phyloP scores from a whole-genome alignment of 441 rosid genomes.

The Eutrema salsugineum region DNA sequence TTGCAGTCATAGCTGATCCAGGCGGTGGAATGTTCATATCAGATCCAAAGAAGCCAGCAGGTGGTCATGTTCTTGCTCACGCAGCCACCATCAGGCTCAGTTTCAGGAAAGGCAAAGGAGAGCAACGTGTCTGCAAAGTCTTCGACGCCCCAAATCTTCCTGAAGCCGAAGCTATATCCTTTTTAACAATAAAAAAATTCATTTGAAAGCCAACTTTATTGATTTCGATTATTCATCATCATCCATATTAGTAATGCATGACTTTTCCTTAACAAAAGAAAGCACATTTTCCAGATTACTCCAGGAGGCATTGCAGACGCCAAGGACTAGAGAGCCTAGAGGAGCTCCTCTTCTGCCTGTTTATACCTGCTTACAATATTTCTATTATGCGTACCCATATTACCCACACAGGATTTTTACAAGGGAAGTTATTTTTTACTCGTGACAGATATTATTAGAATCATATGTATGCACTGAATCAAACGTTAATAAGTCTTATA shows the following conservation, averaged over 20 bases:
- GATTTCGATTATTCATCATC: background rate
- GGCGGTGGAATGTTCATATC: conserved; percentile 94
- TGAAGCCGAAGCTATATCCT: conserved; percentile 97
- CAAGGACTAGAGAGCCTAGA: conserved; percentile 46
- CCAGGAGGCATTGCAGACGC: conserved; percentile 89
- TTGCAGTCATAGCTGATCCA: conserved; percentile 85
- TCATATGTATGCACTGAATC: background rate
- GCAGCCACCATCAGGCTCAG: conserved; percentile 84
- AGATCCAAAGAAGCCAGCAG: conserved; percentile 94
- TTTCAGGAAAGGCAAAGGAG: conserved; percentile 96
- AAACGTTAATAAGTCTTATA: conserved; percentile 7
- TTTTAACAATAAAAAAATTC: background rate
- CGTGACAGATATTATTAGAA: background rate
- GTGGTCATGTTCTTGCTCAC: conserved; percentile 95
- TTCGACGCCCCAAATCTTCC: conserved; percentile 91
- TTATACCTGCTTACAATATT: background rate
- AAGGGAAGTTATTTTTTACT: background rate
- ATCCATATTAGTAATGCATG: background rate
- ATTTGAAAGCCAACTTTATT: background rate
- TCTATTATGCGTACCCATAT: background rate
- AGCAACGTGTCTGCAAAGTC: conserved; percentile 89
- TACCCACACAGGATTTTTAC: background rate
- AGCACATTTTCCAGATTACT: conserved; percentile 73
- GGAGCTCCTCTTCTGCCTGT: background rate
- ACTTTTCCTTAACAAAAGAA: conserved; percentile 40